Base-by-base conservation (phyloP, 129 eudicot genomes). In the Erigeron canadensis region DNA sequence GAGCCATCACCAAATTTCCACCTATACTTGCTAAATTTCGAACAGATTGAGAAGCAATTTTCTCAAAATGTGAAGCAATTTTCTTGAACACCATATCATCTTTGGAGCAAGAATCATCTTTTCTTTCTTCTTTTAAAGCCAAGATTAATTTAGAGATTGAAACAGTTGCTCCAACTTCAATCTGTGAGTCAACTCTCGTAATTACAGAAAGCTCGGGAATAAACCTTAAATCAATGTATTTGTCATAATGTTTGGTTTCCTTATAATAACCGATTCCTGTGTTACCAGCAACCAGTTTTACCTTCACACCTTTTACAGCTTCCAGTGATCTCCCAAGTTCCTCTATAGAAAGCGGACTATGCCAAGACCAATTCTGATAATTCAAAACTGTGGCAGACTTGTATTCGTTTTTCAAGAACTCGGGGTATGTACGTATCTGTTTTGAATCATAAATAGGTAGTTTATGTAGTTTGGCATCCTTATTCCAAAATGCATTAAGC, bases 1-100 rank as follows among this genome's bases (percentile, higher is more conserved):
- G 99, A 7, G 99, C 89, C 91, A 95, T 95, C 5, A 88, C 88
- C 57, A 95, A 75, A 83, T 95, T 95, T n/a, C 99, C 99, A 16
- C 97, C 97, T 42, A 95, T 46, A 77, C 94, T 95, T 44, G 96
- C 99, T 21, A 83, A 64, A 75, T 95, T 95, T 61, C 97, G 75
- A 13, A 95, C 37, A 18, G 85, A 80, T 50, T 77, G 80, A 7
- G 99, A 67, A 65, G 88, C 99, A 59, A 90, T 66, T 79, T 82
- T 90, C 80, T 90, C 99, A 75, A 90, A 60, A 74, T 90, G 96
- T 19, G 72, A 78, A 62, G 94, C 96, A 54, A 95, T 75, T 77
- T 83, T 88, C 41, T 72, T 39, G 12, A 84, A 84, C 69, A 87
- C 77, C 41, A 82, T 28, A 41, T 42, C 75, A 11, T 63, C 63